phyloP scores from a whole-genome alignment of 768 basidiomycete genomes.

The Kwoniella mangroviensis region DNA sequence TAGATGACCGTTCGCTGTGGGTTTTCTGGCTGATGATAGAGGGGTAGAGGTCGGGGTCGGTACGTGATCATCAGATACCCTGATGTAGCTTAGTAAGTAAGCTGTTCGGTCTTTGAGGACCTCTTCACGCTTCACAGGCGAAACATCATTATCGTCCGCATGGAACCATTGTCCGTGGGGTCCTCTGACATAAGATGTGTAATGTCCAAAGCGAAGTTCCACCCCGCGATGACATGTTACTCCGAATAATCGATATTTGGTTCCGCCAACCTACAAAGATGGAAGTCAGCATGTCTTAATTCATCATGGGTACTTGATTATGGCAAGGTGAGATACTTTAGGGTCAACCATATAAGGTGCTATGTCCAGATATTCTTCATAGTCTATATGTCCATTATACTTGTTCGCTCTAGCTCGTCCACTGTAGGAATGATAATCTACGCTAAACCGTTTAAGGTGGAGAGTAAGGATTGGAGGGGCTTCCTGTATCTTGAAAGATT shows the following conservation, averaged over 20 bases:
- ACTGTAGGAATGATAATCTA: slow-evolving; percentile 39
- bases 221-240: slow-evolving; percentile 91
- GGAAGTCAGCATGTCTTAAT: slow-evolving; percentile 53
- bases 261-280: slow-evolving; percentile 59
- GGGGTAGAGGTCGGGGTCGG: slow-evolving; percentile 4
- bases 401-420: slow-evolving; percentile 77
- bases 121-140: slow-evolving; percentile 55
- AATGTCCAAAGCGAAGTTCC: slow-evolving; percentile 94
- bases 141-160: slow-evolving; percentile 89
- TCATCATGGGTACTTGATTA: not conserved
- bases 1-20: slow-evolving; percentile 9
- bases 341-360: slow-evolving; percentile 81
- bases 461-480: slow-evolving; percentile 87
- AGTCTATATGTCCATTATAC: slow-evolving; percentile 75
- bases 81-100: slow-evolving; percentile 91
- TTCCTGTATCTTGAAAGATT: slow-evolving; percentile 83
- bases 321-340: slow-evolving; percentile 57
- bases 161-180: slow-evolving; percentile 77
- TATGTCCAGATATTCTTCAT: slow-evolving; percentile 74
- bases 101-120: slow-evolving; percentile 76
- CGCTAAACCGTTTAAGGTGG: slow-evolving; percentile 85
- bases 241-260: slow-evolving; percentile 83
- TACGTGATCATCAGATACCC: slow-evolving; percentile 41
- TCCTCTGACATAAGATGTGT: slow-evolving; percentile 81
- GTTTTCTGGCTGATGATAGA: not conserved